Base-by-base conservation (phyloP, 1,284 basidiomycete genomes). In the Microbotryum scabiosae region DNA sequence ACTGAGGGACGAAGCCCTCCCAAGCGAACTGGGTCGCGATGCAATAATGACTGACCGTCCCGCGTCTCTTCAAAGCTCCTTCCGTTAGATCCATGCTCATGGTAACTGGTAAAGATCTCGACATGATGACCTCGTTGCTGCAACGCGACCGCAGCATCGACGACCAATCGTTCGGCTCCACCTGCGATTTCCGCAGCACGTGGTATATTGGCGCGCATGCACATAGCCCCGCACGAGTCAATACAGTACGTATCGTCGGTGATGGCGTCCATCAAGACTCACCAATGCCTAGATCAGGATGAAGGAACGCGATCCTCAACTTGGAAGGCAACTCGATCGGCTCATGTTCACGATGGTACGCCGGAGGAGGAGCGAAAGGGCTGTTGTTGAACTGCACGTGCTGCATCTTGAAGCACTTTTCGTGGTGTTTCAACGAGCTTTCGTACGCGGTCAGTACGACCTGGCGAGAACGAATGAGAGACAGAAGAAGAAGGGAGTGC, bases 231-330 rank as follows among this genome's bases (percentile, higher is more conserved):
- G 28, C 28, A 8, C 5, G 28, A 28, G n/a, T n/a, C n/a, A n/a
- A n/a, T n/a, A n/a, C n/a, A n/a, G 28, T 28, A 10, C 48, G 51
- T 43, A 44, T 54, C 54, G 44, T 7, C 30, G 51, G 18, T 45
- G 14, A 26, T 32, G 30, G n/a, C 14, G n/a, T 47, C 12, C 50
- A 1, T 20, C 57, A 52, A 23, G 59, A 75, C 81, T 66, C 67
- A 88, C 93, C 93, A 57, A 97, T 94, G 55, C 93, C 93, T 5
- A 97, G 80, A 78, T 97, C 93, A 26, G 93, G 93, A 74, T 97
- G 93, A 59, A 97, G 80, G 76, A 97, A 93, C 4, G 87, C 91
- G 64, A 97, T 80, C 18, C 80, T 69, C 50, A 81, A 54, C n/a
- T 56, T 51, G 9, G 51, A 10, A 7, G 57, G 50, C 8, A 66